phyloP scores from a whole-genome alignment of 768 basidiomycete species.

The Suillus placidus region DNA sequence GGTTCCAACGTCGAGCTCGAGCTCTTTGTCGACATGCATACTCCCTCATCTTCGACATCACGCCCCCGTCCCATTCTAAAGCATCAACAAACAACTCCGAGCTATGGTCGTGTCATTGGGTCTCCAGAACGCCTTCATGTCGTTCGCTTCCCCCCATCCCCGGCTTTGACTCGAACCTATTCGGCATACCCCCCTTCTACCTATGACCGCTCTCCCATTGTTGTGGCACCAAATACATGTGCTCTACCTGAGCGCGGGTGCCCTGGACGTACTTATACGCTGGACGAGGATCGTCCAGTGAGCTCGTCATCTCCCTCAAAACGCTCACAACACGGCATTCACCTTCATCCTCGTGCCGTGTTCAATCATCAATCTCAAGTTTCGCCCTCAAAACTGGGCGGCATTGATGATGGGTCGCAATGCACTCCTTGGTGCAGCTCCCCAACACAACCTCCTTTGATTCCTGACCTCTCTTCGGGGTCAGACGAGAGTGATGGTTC shows the following conservation, averaged over 20 bases:
- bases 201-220: conserved; percentile 83
- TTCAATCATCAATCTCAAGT: conserved; percentile 14
- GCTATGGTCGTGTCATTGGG: conserved; percentile 18
- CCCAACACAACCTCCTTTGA: conserved; percentile 47
- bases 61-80: conserved; percentile 63
- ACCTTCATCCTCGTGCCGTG: conserved; percentile 50
- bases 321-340: conserved; percentile 34
- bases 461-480: conserved; percentile 63
- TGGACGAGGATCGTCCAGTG: conserved; percentile 39
- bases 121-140: conserved; percentile 38
- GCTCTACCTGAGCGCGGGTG: conserved; percentile 80
- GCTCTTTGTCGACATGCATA: conserved; percentile 17
- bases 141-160: conserved; percentile 52
- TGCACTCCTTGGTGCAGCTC: conserved; percentile 16
- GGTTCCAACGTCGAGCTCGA: conserved; percentile 2
- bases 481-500: conserved; percentile 68
- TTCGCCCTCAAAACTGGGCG: conserved; percentile 5
- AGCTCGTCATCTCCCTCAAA: conserved; percentile 21
- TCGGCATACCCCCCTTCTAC: conserved; percentile 44
- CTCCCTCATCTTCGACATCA: conserved; percentile 8
- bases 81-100: conserved; percentile 36
- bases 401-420: conserved; percentile 17
- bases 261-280: conserved; percentile 68
- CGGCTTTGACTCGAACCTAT: conserved; percentile 41
- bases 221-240: conserved; percentile 71